These are phyloP conservation scores for Willaertia magna DNA, from an alignment of 208 protist genomes.

Conservation along the genomic window DNA sequence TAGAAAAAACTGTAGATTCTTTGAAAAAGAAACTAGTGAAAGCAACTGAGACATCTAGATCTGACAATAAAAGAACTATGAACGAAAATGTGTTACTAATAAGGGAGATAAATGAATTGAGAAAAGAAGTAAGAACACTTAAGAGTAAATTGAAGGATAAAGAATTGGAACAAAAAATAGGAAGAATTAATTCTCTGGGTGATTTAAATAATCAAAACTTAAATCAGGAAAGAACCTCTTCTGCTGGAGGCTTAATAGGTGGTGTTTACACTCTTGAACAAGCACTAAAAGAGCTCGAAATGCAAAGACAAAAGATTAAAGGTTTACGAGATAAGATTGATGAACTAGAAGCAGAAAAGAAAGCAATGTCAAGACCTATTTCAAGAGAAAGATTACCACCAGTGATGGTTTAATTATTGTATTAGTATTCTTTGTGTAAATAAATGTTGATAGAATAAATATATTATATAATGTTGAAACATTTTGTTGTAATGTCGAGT, in stretches of 20 bases:
- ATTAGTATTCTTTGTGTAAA: no score
- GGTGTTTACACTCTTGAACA: conserved; percentile 37
- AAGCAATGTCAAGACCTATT: conserved; percentile 46
- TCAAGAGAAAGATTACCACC: conserved; percentile 25
- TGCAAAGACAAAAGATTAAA: conserved; percentile 62
- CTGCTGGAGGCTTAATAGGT: background rate
- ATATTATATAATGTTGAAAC: no score
- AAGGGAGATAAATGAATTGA: conserved; percentile 84
- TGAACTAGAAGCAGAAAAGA: conserved; percentile 50
- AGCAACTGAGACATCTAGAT: conserved; percentile 72
- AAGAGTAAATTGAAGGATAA: conserved; percentile 43
- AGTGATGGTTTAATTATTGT: background rate
- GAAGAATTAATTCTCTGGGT: conserved; percentile 23
- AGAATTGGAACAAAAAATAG: conserved; percentile 33
- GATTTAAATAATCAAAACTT: background rate
- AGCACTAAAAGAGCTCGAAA: conserved; percentile 55
- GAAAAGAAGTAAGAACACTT: conserved; percentile 75
- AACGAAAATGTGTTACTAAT: conserved; percentile 86
- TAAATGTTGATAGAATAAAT: no score
- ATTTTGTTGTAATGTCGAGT: no score
- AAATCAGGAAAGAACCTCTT: background rate
- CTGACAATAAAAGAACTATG: conserved; percentile 73
- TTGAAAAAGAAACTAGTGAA: conserved; percentile 80
- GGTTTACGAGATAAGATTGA: conserved; percentile 48
- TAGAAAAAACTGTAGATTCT: conserved; percentile 75